Base-by-base conservation (phyloP, 1,284 basidiomycete genomes). In the Ganoderma boninense region DNA sequence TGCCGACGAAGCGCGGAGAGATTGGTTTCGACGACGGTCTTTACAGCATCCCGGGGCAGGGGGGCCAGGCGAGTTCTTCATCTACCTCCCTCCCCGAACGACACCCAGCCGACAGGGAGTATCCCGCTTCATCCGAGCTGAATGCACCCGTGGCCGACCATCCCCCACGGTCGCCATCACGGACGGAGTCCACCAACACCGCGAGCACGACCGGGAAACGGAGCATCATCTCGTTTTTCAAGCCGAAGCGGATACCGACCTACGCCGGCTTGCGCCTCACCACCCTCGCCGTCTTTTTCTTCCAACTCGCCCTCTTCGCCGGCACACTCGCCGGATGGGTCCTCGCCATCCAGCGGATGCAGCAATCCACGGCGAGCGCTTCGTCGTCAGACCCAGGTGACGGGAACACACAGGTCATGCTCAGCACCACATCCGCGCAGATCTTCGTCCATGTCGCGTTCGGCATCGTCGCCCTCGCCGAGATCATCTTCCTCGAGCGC, bases 401-500 rank as follows among this genome's bases (percentile, higher is more conserved):
- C 63, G 52, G 62, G 32, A 71, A 62, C 35, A 66, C 72, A 13
- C 29, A 18, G 18, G 29, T 64, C 4, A 64, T 67, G 26, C 59
- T 76, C 63, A 68, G 72, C 43, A 63, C 71, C 23, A 74, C 72
- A 69, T 76, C 79, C 11, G 80, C 85, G 4, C 75, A 79, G 26
- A 85, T 91, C 65, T 89, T 91, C 76, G 77, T 91, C 23, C 89
- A 92, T 78, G 84, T 91, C 77, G 80, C 87, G 0, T 91, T 92
- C 74, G 84, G 80, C 23, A 79, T 90, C 74, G 79, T 81, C 29
- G 69, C 82, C 35, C 78, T 91, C 74, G 76, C 81, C 23, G 85
- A 92, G 76, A 77, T 91, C 60, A 78, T 92, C 69, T 87, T 92
- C 77, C 75, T 93, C 71, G 91, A 93, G 77, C 88, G 91, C 32